Conservation (phyloP, 2,329 filamentous ascomycete genomes). For the Ophiocordyceps camponoti-floridani region DNA sequence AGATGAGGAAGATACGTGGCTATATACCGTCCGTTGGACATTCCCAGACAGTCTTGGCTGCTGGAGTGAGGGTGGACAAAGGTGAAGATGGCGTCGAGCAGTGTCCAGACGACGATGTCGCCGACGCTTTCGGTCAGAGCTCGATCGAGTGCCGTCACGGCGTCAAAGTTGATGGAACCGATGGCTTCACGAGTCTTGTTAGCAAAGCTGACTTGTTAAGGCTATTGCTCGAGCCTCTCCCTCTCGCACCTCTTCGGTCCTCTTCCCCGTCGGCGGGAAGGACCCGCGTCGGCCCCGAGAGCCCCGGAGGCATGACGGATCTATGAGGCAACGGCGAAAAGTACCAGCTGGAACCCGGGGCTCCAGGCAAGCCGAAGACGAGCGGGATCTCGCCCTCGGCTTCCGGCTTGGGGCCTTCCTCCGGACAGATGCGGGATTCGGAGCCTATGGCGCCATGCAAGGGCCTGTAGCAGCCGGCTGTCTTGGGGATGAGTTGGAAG, state of each 20-base stretch:
- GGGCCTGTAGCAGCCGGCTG: neutral
- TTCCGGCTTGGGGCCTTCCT: neutral
- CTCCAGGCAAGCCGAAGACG: neutral
- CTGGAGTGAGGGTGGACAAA: neutral
- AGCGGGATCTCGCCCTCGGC: neutral
- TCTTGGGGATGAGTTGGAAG: neutral
- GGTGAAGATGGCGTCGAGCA: neutral
- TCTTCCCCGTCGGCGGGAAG: no score
- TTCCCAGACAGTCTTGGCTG: fast-evolving
- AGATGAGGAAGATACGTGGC: neutral
- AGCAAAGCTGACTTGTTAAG: no score
- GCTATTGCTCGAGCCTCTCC: no score
- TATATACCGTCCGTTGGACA: neutral
- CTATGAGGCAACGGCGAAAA: neutral
- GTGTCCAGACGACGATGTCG: no score
- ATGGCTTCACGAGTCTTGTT: no score
- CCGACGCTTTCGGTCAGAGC: no score
- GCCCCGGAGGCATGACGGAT: no score
- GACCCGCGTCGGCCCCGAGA: no score
- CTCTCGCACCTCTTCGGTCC: no score
- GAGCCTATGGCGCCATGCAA: neutral
- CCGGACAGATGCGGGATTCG: neutral
- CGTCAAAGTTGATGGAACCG: no score
- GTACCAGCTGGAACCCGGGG: neutral
- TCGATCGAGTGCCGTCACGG: no score